These are phyloP conservation scores for Linum tenue DNA, from an alignment of 345 rosid species.

Conservation along the genomic window DNA sequence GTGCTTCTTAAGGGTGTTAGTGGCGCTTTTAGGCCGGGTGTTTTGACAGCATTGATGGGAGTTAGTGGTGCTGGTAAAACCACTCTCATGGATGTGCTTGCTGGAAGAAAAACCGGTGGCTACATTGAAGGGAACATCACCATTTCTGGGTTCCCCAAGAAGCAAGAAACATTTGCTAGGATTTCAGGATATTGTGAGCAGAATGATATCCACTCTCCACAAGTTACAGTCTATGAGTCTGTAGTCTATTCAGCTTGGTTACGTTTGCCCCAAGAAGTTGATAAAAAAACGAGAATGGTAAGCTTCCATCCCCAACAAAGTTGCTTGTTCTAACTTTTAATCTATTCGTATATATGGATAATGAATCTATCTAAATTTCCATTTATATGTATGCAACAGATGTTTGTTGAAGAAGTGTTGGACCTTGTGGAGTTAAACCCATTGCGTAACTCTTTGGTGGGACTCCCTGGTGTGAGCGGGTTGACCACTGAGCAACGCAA, in stretches of 20 bases:
- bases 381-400: not conserved
- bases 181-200: slow-evolving; percentile 3
- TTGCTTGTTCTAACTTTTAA: not conserved
- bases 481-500: not conserved
- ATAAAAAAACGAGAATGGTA: slow-evolving; percentile 1
- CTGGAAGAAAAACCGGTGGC: slow-evolving; percentile 6
- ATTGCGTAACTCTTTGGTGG: not conserved
- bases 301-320: not conserved
- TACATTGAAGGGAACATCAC: slow-evolving; percentile 5
- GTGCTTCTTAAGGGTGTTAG: slow-evolving; percentile 1
- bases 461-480: not conserved
- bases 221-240: slow-evolving; percentile 1
- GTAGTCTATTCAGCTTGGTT: slow-evolving; percentile 2
- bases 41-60: slow-evolving; percentile 4
- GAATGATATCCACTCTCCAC: slow-evolving; percentile 2
- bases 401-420: slow-evolving; percentile 5
- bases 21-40: slow-evolving; percentile 5
- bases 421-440: slow-evolving; percentile 1
- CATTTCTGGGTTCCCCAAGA: not conserved
- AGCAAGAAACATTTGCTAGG: slow-evolving; percentile 3
- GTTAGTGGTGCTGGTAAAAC: slow-evolving; percentile 8
- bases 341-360: not conserved
- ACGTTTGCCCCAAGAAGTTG: not conserved
- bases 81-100: slow-evolving; percentile 3
- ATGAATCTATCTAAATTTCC: not conserved